Percentiles rank a stretch among this genome's conserved stretches.
These are phyloP conservation scores for Kuraishia ogatae DNA, from an alignment of 805 yeast genomes.

Conservation along the genomic window DNA sequence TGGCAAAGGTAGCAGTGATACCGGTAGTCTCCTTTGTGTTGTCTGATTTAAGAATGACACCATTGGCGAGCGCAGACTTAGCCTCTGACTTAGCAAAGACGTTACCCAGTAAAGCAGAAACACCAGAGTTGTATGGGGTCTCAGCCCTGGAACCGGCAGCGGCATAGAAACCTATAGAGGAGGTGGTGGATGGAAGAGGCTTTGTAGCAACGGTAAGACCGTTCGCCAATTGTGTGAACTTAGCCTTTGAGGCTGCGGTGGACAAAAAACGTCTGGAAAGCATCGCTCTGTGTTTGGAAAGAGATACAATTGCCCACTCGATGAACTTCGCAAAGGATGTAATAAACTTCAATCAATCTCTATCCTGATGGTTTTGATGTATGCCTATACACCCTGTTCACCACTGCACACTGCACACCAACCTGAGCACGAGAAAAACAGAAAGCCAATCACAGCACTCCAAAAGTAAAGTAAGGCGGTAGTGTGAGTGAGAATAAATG, in stretches of 20 bases:
- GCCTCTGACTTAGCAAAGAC: constrained; percentile 29
- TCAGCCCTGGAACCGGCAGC: constrained; percentile 79
- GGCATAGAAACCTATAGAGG: constrained; percentile 61
- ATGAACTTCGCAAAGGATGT: neutral
- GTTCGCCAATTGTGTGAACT: constrained; percentile 63
- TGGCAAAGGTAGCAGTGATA: constrained; percentile 54
- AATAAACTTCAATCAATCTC: neutral
- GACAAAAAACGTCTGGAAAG: constrained; percentile 50
- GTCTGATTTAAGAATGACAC: constrained; percentile 46
- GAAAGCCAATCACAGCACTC: neutral
- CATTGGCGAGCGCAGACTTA: constrained; percentile 32
- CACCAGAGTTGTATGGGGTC: constrained; percentile 77
- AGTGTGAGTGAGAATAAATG: neutral
- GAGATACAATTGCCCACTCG: neutral
- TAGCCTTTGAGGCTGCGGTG: constrained; percentile 49
- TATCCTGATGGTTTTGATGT: neutral
- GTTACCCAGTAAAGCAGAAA: constrained; percentile 54
- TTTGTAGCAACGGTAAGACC: constrained; percentile 72
- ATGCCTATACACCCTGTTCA: constrained; percentile 2
- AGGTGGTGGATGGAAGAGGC: constrained; percentile 45
- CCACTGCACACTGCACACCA: neutral
- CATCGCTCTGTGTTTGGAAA: constrained; percentile 12
- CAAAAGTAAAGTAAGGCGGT: neutral
- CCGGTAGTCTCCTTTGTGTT: constrained; percentile 62
- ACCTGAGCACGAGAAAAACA: neutral